Percentiles rank a stretch among this genome's conserved stretches.
Evolutionary conservation across 306 rosid genomes (phyloP).

Genomic region (Glycyrrhiza uralensis): DNA sequence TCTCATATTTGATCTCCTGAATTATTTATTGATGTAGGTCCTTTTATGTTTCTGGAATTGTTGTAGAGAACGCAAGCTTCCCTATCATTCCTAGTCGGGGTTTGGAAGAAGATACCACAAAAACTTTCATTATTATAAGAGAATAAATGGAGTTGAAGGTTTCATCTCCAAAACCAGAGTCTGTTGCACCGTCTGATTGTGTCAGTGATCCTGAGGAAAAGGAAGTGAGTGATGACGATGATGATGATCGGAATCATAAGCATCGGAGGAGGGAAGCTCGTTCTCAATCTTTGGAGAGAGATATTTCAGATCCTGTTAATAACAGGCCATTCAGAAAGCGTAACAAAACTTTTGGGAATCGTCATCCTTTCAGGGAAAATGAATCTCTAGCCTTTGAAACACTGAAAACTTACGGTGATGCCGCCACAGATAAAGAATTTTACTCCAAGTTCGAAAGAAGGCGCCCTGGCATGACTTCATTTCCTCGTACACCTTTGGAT

Average conservation of each 20-base stretch:
- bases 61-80: constrained; percentile 31
- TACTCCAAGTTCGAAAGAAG: constrained; percentile 68
- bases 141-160: constrained; percentile 68
- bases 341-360: constrained; percentile 64
- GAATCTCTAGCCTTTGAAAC: constrained; percentile 65
- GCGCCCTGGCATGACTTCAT: constrained; percentile 57
- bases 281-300: constrained; percentile 87
- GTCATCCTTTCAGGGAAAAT: constrained; percentile 67
- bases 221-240: constrained; percentile 95
- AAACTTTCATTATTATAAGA: constrained; percentile 27
- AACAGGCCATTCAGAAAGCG: constrained; percentile 78
- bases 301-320: constrained; percentile 59
- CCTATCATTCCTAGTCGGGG: constrained; percentile 35
- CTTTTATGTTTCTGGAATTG: constrained; percentile 18
- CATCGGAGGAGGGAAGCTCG: constrained; percentile 73
- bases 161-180: constrained; percentile 66
- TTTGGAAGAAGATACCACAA: constrained; percentile 36
- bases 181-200: constrained; percentile 61
- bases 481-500: constrained; percentile 60
- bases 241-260: constrained; percentile 94
- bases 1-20: constrained; percentile 13
- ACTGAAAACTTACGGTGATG: constrained; percentile 50
- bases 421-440: constrained; percentile 48
- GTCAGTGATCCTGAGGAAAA: constrained; percentile 85
- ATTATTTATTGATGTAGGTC: constrained; percentile 36